Conservation (phyloP, 305 asterid species). For the Fraxinus baroniana region DNA sequence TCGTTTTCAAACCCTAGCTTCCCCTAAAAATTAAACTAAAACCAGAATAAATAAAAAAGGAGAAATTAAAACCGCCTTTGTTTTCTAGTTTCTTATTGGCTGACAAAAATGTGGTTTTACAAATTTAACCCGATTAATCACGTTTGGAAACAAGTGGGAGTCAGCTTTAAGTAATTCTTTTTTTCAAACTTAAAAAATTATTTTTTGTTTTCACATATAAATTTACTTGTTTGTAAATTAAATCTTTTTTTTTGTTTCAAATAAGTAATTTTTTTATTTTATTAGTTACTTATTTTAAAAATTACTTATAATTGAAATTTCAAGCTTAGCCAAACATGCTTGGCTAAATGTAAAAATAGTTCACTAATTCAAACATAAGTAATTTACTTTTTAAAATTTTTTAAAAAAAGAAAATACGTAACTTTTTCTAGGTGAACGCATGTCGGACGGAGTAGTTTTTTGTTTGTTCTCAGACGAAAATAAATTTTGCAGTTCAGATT, state of each 20-base stretch:
- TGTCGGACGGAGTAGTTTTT: background rate
- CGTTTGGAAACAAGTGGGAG: background rate
- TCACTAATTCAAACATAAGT: background rate
- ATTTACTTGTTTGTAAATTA: background rate
- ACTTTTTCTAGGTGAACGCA: background rate
- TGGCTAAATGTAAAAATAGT: background rate
- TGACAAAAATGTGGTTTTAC: background rate
- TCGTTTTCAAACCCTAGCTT: slow-evolving; percentile 21
- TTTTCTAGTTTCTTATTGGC: background rate
- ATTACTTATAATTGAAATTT: background rate
- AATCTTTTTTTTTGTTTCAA: background rate
- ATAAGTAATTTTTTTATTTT: background rate
- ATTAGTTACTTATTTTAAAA: too few relatives aligned
- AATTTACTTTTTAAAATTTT: too few relatives aligned
- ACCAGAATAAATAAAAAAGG: background rate
- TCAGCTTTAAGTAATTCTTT: background rate
- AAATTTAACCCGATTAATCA: background rate
- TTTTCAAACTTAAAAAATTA: background rate
- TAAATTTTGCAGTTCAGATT: too few relatives aligned
- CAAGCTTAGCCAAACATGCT: background rate
- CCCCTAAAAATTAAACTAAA: background rate
- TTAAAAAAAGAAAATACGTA: background rate
- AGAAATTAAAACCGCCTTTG: slow-evolving; percentile 1
- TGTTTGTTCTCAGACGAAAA: background rate
- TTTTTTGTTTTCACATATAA: background rate